These are phyloP conservation scores for Arabidopsis suecica DNA, from an alignment of 345 rosid genomes.

Conservation along the genomic window DNA sequence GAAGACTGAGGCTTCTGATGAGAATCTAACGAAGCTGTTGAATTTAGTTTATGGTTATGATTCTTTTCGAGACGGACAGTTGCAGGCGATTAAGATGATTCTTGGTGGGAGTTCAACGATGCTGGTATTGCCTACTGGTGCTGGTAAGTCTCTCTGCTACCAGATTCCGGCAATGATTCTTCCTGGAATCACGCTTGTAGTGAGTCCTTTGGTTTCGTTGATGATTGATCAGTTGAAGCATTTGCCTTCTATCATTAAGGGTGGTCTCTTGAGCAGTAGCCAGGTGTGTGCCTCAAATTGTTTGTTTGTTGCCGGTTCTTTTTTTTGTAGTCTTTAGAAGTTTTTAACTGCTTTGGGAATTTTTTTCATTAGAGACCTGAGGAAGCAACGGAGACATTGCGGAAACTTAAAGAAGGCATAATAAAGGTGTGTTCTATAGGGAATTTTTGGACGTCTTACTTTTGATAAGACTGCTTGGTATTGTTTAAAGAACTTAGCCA, in stretches of 20 bases:
- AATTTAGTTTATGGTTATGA: conserved; percentile 46
- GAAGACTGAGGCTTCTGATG: conserved; percentile 60
- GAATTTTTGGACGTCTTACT: not conserved
- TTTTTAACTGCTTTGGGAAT: conserved; percentile 20
- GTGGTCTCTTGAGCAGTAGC: conserved; percentile 79
- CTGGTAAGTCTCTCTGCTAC: conserved; percentile 92
- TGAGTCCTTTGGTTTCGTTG: conserved; percentile 67
- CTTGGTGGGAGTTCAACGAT: conserved; percentile 72
- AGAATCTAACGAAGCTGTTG: conserved; percentile 43
- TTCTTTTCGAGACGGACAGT: conserved; percentile 48
- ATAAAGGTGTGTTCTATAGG: conserved; percentile 56
- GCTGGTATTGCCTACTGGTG: conserved; percentile 93
- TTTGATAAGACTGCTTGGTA: conserved; percentile 5
- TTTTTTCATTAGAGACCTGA: conserved; percentile 62
- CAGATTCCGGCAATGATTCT: conserved; percentile 89
- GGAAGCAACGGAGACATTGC: conserved; percentile 75
- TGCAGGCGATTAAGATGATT: conserved; percentile 48
- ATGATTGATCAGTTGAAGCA: conserved; percentile 96
- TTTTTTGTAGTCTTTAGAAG: not conserved
- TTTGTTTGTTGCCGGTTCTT: not conserved
- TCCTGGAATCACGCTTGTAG: conserved; percentile 69
- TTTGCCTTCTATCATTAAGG: conserved; percentile 68
- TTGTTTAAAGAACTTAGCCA: not conserved
- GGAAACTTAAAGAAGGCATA: conserved; percentile 66
- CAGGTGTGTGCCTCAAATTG: conserved; percentile 56